Evolutionary conservation across 257 asterid species (phyloP).

Genomic region (Jasminum sambac): DNA sequence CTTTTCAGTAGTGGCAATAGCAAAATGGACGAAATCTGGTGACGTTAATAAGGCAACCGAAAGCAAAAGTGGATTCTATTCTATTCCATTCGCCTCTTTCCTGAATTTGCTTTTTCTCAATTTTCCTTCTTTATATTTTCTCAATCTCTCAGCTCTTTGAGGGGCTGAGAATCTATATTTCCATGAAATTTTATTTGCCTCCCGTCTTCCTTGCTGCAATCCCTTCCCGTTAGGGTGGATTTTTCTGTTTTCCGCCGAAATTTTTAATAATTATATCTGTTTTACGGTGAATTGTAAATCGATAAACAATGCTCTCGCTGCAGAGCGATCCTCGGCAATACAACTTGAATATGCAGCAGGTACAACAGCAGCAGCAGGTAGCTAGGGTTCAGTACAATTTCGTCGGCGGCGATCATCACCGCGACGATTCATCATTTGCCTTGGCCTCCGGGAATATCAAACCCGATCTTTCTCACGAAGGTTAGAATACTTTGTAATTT

Average conservation of each 20-base stretch:
- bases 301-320: conserved; percentile 73
- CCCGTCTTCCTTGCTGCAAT: background rate
- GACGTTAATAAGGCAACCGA: background rate
- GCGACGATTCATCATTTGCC: conserved; percentile 44
- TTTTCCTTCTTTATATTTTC: background rate
- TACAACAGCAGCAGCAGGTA: conserved; percentile 47
- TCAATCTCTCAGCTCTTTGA: background rate
- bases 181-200: background rate
- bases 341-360: conserved; percentile 52
- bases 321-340: conserved; percentile 83
- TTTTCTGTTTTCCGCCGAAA: background rate
- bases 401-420: conserved; percentile 44
- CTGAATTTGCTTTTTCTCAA: background rate
- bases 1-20: background rate
- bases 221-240: conserved; percentile 8
- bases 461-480: conserved; percentile 71
- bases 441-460: conserved; percentile 43
- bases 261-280: background rate
- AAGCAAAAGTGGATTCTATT: conserved; percentile 2
- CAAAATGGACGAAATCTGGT: background rate
- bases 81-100: background rate
- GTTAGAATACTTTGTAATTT: conserved; percentile 25
- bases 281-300: conserved; percentile 30
- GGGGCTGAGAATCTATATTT: background rate
- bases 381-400: conserved; percentile 53